Evolutionary conservation across 768 basidiomycete genomes (phyloP), one percentile per base, ranked within the genome.

Genomic region (Heimioporus sp.): DNA sequence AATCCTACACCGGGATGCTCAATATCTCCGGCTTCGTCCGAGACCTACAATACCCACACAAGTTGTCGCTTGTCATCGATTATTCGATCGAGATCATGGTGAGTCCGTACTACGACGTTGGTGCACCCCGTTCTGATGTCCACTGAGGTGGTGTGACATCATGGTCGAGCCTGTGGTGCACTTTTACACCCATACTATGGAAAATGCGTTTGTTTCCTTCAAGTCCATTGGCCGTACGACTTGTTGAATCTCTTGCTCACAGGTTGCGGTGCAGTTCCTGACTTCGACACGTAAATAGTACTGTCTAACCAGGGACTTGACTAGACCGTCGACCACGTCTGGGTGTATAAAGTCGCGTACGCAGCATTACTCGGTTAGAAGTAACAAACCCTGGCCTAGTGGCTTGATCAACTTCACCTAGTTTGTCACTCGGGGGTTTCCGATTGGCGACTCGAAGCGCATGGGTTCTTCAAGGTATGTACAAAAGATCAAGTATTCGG

Each of bases 31-130:
- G 83, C 56, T 84, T 79, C 45, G 20, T 84, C n/a, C 66, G 75
- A 9, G 80, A 83, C 55, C 53, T 80, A 24, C 79, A 76, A 56
- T 63, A 74, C 37, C 76, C 75, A 2, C 81, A 82, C 21, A 82
- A 81, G 79, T 39, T 74, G 8, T 74, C 74, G 12, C 68, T 82
- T 10, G 75, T 74, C 0, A 55, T 67, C n/a, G 70, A 69, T n/a
- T 80, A 80, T 35, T 79, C 71, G 34, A 73, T 74, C 3, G 79
- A 82, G 54, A 80, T 84, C 49, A 82, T 83, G 79, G 78, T 78
- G 44, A 10, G 72, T 57, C 15, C 4, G 12, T 9, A 10, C 34
- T n/a, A n/a, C n/a, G 41, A 13, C 2, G 30, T 24, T 32, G 34
- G 49, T 17, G 10, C 44, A 44, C 40, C 45, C 46, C 17, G 19